These are phyloP conservation scores for Ophiostoma sp. DNA, from an alignment of 2,329 filamentous ascomycete species.

Conservation along the genomic window DNA sequence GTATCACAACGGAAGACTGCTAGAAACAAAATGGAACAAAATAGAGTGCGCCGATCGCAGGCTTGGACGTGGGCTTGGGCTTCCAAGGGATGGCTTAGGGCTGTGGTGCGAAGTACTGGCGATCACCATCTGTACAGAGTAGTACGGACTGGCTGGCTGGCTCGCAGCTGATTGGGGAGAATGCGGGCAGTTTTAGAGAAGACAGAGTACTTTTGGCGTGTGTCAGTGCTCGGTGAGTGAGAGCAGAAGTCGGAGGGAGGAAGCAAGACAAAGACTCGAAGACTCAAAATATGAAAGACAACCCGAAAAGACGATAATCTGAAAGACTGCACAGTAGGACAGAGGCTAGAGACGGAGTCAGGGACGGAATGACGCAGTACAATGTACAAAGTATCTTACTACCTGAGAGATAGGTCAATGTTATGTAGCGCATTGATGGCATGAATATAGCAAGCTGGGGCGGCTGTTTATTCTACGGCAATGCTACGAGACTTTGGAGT, in stretches of 20 bases:
- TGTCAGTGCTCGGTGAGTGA: conserved; percentile 3
- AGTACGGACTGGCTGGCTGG: not conserved
- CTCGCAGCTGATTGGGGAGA: not conserved
- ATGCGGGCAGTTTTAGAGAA: not conserved
- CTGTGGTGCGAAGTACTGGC: conserved; percentile 4
- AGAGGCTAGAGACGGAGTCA: not conserved
- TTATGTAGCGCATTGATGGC: not conserved
- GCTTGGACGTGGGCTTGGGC: not conserved
- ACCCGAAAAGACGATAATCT: not conserved
- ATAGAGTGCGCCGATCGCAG: conserved; percentile 4
- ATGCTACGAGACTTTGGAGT: not conserved
- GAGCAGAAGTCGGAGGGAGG: not conserved
- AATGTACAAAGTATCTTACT: too few relatives aligned
- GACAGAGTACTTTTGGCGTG: not conserved
- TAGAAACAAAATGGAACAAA: not conserved
- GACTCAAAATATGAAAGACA: not conserved
- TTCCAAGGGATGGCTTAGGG: not conserved
- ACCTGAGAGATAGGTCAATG: not conserved
- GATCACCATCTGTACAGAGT: not conserved
- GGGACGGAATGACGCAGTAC: not conserved
- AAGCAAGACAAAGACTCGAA: not conserved
- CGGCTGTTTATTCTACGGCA: not conserved
- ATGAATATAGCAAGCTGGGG: conserved; percentile 2
- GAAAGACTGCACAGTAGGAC: not conserved
- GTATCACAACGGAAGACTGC: not conserved